Evolutionary conservation across 2,329 filamentous ascomycete genomes (phyloP).

Genomic region (Sporothrix schenckii): DNA sequence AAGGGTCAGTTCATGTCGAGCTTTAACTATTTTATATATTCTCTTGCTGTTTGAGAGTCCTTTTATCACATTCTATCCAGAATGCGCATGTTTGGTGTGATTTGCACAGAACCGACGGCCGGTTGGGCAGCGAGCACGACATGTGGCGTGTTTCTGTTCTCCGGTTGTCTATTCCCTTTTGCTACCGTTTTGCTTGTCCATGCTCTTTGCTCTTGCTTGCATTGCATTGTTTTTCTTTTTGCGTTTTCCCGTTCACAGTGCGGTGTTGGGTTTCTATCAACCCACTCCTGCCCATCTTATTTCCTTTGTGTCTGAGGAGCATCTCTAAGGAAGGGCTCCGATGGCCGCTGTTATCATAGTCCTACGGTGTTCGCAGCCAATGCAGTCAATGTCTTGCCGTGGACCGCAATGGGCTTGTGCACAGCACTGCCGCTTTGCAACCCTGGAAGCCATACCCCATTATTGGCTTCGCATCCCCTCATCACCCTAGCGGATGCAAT

Average conservation of each 20-base stretch:
- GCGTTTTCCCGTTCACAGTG: not conserved
- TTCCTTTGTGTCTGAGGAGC: conserved; percentile 19
- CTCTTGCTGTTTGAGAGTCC: no score
- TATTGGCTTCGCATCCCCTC: not conserved
- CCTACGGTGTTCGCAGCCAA: not conserved
- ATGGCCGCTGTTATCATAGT: not conserved
- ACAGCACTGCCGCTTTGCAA: not conserved
- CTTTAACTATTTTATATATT: not conserved
- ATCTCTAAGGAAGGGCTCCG: not conserved
- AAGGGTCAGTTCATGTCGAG: not conserved
- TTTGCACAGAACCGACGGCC: not conserved
- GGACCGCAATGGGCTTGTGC: not conserved
- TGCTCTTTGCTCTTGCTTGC: not conserved
- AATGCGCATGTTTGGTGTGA: conserved; percentile 9
- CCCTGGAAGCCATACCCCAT: not conserved
- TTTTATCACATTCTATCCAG: not conserved
- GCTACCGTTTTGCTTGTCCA: not conserved
- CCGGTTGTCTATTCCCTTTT: conserved; percentile 4
- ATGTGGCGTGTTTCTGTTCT: conserved; percentile 1
- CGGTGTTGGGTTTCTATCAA: not conserved
- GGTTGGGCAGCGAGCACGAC: not conserved
- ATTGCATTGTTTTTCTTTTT: not conserved
- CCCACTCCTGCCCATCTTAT: not conserved
- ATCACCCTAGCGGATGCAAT: conserved; percentile 38
- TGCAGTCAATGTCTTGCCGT: not conserved